Base-by-base conservation (phyloP, 441 rosid species). In the Brassica balearica region DNA sequence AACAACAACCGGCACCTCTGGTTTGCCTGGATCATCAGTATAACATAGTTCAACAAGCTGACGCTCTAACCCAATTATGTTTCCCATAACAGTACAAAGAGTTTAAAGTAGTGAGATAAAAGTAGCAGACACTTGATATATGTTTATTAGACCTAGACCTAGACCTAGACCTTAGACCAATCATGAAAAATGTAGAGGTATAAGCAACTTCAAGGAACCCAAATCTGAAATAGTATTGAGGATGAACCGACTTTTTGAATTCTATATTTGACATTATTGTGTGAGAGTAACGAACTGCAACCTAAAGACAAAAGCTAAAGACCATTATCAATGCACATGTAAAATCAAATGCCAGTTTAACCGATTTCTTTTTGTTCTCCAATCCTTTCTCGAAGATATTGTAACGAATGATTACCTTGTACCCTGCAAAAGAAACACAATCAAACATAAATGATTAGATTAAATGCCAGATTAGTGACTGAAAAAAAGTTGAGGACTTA, bases 1-100 rank as follows among this genome's bases (percentile, higher is more conserved):
- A 77, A 92, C 88, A 81, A 94, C 92, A 72, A 87, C 83, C 41
- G 91, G 84, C 74, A 92, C 84, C 89, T 96, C 98, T 25, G 92
- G 67, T 86, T 96, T 94, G 38, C 98, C 98, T 96, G 90, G 75
- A 88, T 34, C 38, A 34, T 34, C 8, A 34, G 38, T 7, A 34
- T 34, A 34, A 34, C 8, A 34, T 34, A 34, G 8, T 34, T 34
- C 38, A 34, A 34, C 9, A 34, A 34, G 8, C 38, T 1, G 38
- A 6, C 8, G 38, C 38, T 34, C 38, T 34, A 6, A 34, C 38
- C 38, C 0, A 34, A 34, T 34, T 34, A 34, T 34, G 38, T 34
- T 34, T 34, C 38, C 8, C 38, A 34, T 34, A 34, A 34, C 9
- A 34, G 8, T 6, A 34, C 38, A 34, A 34, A 34, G 8, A 34